A percentile compares a stretch with the other conserved stretches of the same genome.
These are phyloP conservation scores for Spergularia azorica DNA, from an alignment of 179 eudicot genomes.

Conservation along the genomic window DNA sequence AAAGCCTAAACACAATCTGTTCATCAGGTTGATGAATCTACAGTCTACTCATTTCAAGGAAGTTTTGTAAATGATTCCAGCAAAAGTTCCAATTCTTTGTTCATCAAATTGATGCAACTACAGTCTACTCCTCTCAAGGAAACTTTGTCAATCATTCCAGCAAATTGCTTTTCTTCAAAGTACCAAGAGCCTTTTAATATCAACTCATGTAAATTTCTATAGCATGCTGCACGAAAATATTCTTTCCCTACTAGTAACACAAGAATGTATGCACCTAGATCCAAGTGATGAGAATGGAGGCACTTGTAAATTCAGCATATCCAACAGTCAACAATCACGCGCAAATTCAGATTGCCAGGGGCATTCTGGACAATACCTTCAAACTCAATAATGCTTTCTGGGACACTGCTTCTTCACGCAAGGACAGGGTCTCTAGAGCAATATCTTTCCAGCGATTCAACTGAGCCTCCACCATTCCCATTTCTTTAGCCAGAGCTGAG, in stretches of 20 bases:
- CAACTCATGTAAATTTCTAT: background rate
- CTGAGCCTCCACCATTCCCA: constrained; percentile 87
- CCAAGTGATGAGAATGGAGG: background rate
- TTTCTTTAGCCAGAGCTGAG: constrained; percentile 83
- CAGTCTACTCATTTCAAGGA: constrained; percentile 8
- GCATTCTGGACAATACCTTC: constrained; percentile 49
- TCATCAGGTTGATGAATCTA: background rate
- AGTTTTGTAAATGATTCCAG: background rate
- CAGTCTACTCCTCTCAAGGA: too few relatives aligned
- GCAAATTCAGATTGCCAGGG: background rate
- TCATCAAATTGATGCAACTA: too few relatives aligned
- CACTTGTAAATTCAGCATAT: background rate
- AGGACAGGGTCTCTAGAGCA: constrained; percentile 71
- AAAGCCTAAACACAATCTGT: background rate
- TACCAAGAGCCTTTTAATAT: background rate
- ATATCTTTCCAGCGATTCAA: constrained; percentile 82
- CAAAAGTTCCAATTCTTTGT: background rate
- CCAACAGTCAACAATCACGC: background rate
- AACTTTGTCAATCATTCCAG: too few relatives aligned
- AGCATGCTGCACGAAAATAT: background rate
- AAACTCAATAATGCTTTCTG: constrained; percentile 48
- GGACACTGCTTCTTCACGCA: constrained; percentile 65
- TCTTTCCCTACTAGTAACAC: background rate
- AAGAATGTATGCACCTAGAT: background rate
- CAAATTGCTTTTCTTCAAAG: background rate